These are phyloP conservation scores for Calonectria montana DNA, from an alignment of 2,329 filamentous ascomycete species.

Conservation along the genomic window DNA sequence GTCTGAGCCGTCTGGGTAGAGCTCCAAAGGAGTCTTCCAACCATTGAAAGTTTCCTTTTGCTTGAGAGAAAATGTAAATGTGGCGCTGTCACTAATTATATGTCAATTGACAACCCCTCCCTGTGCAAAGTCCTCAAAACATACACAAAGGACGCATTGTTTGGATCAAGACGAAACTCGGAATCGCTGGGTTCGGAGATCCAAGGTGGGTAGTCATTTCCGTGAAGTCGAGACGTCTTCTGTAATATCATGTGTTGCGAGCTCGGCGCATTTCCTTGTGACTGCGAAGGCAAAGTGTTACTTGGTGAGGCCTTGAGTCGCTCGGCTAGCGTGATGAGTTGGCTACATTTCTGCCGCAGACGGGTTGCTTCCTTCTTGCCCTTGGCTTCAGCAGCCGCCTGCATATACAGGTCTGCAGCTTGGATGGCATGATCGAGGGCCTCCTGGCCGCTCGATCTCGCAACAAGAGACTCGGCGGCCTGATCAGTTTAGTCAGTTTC, in stretches of 20 bases:
- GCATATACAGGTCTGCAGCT: constrained; percentile 85
- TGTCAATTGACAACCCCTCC: not conserved
- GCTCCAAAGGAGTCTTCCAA: constrained; percentile 83
- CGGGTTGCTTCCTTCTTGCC: constrained; percentile 71
- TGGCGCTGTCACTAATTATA: constrained; percentile 70
- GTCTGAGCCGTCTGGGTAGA: constrained; percentile 54
- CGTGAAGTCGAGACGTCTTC: constrained; percentile 83
- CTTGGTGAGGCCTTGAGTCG: constrained; percentile 69
- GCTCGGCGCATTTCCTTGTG: not conserved
- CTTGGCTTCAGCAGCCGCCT: constrained; percentile 73
- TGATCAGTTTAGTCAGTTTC: constrained; percentile 28
- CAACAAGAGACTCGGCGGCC: constrained; percentile 53
- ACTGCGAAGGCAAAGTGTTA: not conserved
- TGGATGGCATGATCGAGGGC: constrained; percentile 81
- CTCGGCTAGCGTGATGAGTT: constrained; percentile 79
- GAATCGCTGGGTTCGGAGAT: constrained; percentile 66
- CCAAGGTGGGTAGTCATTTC: constrained; percentile 89
- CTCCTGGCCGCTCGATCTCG: constrained; percentile 55
- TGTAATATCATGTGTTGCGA: constrained; percentile 63
- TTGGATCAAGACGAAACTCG: constrained; percentile 69
- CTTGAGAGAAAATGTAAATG: constrained; percentile 77
- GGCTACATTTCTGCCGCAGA: constrained; percentile 76
- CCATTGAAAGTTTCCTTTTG: constrained; percentile 82
- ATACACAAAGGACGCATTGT: constrained; percentile 72
- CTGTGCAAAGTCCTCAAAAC: constrained; percentile 40